Evolutionary conservation across 2,329 filamentous ascomycete species (phyloP), one percentile per base, ranked within the genome.

Genomic region (Fusarium goolgardi): DNA sequence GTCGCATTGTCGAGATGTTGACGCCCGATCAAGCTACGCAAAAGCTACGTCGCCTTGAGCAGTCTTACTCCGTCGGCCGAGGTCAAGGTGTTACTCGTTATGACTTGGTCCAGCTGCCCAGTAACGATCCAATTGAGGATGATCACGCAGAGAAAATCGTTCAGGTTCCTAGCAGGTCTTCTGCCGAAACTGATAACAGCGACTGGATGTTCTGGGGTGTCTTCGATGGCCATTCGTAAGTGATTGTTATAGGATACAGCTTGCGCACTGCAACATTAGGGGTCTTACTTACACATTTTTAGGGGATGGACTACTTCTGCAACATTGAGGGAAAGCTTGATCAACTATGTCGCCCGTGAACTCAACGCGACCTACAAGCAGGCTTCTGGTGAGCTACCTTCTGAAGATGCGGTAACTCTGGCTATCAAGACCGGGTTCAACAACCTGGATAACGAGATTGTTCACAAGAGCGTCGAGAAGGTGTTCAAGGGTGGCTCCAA

Each of bases 161-260:
- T 46, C 93, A 98, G 79, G 88, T 97, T 11, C 91, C 93, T 6
- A 85, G 86, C 54, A 86, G 73, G 80, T 86, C 76, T 80, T 73
- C 73, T 25, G 73, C 75, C 23, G 72, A 77, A 34, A 78, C 85
- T 37, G 84, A 85, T 20, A 88, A 84, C 61, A 92, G 87, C 65
- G 96, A 99, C 79, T 99, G 96, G 96, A 98, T 98, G 94, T 99
- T 99, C 79, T 99, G 96, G 96, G 96, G 94, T 59, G 94, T 99
- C 20, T 99, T 98, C 79, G 96, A 99, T 76, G 96, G 96, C 1
- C 96, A 99, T 80, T 93, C 92, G 93, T 95, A 82, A 79, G 87
- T 86, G 32, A 13, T 43, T 21, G 34, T 61, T 20, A 25, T 41
- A 23, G 29, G 23, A 54, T 52, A 25, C 27, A 41, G 16, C 27